phyloP scores from a whole-genome alignment of 139 green algal genomes.

The Closterium sp. region DNA sequence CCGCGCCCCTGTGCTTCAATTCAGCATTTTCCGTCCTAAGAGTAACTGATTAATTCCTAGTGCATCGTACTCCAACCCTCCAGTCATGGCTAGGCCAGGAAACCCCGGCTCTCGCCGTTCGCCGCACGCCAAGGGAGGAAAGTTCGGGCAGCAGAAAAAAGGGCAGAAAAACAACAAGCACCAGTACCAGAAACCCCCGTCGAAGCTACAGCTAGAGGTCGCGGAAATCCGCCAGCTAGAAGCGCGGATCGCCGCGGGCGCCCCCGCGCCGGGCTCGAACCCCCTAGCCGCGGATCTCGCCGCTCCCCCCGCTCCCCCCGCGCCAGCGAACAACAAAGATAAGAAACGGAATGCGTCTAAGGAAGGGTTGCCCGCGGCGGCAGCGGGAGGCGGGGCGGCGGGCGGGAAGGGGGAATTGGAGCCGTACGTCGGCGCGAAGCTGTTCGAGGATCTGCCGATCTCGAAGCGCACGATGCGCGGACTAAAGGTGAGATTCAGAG shows the following conservation, averaged over 20 bases:
- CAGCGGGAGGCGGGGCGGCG: neutral
- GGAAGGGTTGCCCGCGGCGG: neutral
- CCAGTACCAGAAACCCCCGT: neutral
- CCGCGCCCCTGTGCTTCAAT: too few species aligned
- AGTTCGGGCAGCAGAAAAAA: slow-evolving; percentile 5
- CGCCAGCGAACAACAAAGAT: slow-evolving; percentile 12
- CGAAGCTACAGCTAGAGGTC: slow-evolving; percentile 6
- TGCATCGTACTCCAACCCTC: too few species aligned
- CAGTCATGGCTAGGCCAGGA: too few species aligned
- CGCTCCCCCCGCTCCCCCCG: neutral
- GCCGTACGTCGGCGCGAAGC: slow-evolving; percentile 37
- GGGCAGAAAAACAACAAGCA: slow-evolving; percentile 2
- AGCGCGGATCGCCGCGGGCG: slow-evolving; percentile 25
- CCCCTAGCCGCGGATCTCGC: slow-evolving; percentile 31
- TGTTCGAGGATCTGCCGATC: slow-evolving; percentile 49
- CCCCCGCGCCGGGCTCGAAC: slow-evolving; percentile 33
- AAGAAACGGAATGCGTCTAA: slow-evolving; percentile 15
- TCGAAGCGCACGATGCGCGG: slow-evolving; percentile 35
- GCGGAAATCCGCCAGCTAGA: slow-evolving; percentile 40
- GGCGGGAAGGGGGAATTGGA: neutral
- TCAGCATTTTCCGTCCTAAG: too few species aligned
- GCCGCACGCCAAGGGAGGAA: neutral
- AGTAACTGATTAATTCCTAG: too few species aligned
- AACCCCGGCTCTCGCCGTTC: too few species aligned
- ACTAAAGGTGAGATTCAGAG: slow-evolving; percentile 6